These are phyloP conservation scores for Trichosporon sp. DNA, from an alignment of 1,284 basidiomycete species.

Conservation along the genomic window DNA sequence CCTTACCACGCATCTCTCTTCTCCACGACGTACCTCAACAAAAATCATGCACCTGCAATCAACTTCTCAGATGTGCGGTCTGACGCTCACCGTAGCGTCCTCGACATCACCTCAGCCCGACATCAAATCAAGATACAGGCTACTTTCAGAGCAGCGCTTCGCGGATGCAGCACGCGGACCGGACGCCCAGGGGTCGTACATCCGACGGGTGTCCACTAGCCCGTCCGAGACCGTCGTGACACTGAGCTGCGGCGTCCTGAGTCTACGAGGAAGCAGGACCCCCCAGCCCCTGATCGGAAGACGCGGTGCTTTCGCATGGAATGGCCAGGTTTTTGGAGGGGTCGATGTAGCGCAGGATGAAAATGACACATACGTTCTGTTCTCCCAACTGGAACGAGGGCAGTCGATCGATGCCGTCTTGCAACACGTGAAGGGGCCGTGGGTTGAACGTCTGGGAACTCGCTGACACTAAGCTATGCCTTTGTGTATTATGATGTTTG, in stretches of 20 bases:
- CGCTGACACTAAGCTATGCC: not conserved
- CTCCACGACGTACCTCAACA: not conserved
- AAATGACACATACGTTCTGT: slow-evolving; percentile 77
- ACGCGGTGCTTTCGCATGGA: slow-evolving; percentile 77
- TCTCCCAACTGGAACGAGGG: slow-evolving; percentile 62
- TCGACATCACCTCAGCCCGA: not conserved
- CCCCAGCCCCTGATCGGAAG: slow-evolving; percentile 69
- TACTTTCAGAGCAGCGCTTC: slow-evolving; percentile 32
- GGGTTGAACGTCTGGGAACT: slow-evolving; percentile 55
- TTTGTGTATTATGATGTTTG: slow-evolving; percentile 9
- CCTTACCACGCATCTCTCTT: not conserved
- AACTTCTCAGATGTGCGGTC: slow-evolving; percentile 45
- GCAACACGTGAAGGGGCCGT: slow-evolving; percentile 80
- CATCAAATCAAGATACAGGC: not conserved
- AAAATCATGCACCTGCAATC: not conserved
- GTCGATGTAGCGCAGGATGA: slow-evolving; percentile 67
- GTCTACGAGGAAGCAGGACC: slow-evolving; percentile 69
- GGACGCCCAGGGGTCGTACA: slow-evolving; percentile 38
- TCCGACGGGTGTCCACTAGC: slow-evolving; percentile 8
- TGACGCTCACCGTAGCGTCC: slow-evolving; percentile 35
- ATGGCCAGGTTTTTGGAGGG: slow-evolving; percentile 86
- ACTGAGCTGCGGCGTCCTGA: slow-evolving; percentile 77
- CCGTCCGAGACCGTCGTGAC: slow-evolving; percentile 41
- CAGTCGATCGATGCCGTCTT: slow-evolving; percentile 62
- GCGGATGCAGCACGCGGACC: slow-evolving; percentile 40